Evolutionary conservation across 2,329 filamentous ascomycete genomes (phyloP).

Genomic region (Huntiella savannae): DNA sequence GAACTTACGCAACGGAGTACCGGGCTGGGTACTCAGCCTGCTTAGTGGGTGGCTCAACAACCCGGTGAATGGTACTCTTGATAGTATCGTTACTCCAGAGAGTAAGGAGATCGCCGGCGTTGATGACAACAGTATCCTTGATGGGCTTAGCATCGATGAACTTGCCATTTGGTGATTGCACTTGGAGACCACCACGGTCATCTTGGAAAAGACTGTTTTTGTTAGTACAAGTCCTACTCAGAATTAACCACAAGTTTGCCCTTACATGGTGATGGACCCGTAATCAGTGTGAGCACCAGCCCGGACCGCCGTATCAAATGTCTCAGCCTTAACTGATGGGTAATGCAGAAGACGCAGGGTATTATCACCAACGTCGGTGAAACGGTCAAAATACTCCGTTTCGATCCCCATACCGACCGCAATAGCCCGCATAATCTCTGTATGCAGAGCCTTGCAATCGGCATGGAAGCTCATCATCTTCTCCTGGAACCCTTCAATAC

Average conservation of each 20-base stretch:
- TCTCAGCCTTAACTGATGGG: constrained; percentile 42
- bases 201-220: constrained; percentile 35
- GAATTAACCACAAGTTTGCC: background rate
- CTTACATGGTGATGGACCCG: constrained; percentile 34
- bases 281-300: constrained; percentile 61
- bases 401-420: constrained; percentile 62
- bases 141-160: constrained; percentile 78
- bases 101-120: constrained; percentile 71
- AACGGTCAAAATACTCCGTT: constrained; percentile 56
- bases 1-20: constrained; percentile 62
- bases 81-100: constrained; percentile 86
- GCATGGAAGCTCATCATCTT: constrained; percentile 58
- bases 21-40: constrained; percentile 48
- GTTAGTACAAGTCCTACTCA: background rate
- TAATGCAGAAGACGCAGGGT: constrained; percentile 61
- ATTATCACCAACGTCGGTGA: constrained; percentile 50
- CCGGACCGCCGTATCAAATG: constrained; percentile 54
- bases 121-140: constrained; percentile 63
- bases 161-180: constrained; percentile 49
- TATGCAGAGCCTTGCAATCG: constrained; percentile 56
- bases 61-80: constrained; percentile 74
- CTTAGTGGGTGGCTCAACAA: constrained; percentile 60
- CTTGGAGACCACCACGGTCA: constrained; percentile 33
- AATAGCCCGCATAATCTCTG: constrained; percentile 66
- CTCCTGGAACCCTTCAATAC: constrained; percentile 39